Evolutionary conservation across 2,329 filamentous ascomycete species (phyloP).

Genomic region (Curvularia lunata): DNA sequence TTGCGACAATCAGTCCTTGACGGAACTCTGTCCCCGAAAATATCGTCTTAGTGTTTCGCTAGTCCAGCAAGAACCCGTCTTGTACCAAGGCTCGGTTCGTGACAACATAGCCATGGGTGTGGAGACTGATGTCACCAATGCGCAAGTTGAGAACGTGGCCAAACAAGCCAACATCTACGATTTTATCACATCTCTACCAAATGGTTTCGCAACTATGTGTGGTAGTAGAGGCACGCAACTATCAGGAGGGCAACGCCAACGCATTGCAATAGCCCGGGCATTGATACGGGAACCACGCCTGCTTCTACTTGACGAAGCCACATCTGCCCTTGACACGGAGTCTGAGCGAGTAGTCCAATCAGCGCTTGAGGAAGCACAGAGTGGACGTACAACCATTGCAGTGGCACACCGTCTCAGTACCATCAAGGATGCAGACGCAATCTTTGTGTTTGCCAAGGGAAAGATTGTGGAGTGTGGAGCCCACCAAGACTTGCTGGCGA

Average conservation of each 20-base stretch:
- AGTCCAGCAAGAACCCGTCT: slow-evolving; percentile 90
- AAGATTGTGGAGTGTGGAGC: slow-evolving; percentile 81
- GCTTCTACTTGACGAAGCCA: slow-evolving; percentile 56
- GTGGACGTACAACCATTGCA: slow-evolving; percentile 88
- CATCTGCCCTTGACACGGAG: slow-evolving; percentile 45
- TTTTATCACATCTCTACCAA: slow-evolving; percentile 48
- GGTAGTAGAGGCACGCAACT: slow-evolving; percentile 45
- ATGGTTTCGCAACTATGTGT: slow-evolving; percentile 60
- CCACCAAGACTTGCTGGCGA: slow-evolving; percentile 50
- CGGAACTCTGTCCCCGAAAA: slow-evolving; percentile 74
- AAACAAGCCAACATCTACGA: slow-evolving; percentile 61
- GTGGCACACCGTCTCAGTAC: slow-evolving; percentile 91
- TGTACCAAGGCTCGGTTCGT: slow-evolving; percentile 90
- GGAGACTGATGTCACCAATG: slow-evolving; percentile 71
- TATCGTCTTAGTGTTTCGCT: slow-evolving; percentile 85
- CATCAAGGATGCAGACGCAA: slow-evolving; percentile 91
- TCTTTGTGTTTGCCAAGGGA: slow-evolving; percentile 92
- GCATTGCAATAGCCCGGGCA: slow-evolving; percentile 90
- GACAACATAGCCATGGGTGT: slow-evolving; percentile 83
- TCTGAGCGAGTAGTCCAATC: slow-evolving; percentile 78
- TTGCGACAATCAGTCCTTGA: slow-evolving; percentile 81
- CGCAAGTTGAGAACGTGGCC: slow-evolving; percentile 76
- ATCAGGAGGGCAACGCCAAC: slow-evolving; percentile 87
- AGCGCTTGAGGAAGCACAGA: slow-evolving; percentile 80
- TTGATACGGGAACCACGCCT: slow-evolving; percentile 90